A percentile compares a stretch with the other conserved stretches of the same genome.
phyloP scores from a whole-genome alignment of 2,329 filamentous ascomycete genomes.

The Furcasterigmium furcatum region DNA sequence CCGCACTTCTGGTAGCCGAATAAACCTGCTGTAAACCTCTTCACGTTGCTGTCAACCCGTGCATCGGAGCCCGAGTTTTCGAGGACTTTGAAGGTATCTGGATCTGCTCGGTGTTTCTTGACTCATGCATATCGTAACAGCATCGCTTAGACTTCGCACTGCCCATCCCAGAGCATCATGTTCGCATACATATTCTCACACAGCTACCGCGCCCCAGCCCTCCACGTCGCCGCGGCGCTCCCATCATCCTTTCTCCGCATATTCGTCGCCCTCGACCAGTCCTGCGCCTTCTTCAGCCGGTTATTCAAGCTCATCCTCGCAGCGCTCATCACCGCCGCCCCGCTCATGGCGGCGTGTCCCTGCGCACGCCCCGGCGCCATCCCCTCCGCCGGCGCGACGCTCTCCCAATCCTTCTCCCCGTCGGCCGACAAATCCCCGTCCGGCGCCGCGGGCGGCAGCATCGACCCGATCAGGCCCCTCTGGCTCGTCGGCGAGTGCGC shows the following conservation, averaged over 20 bases:
- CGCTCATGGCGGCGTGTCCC: conserved; percentile 12
- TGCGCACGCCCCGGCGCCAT: too few relatives aligned
- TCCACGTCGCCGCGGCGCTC: neutral
- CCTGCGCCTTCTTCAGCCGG: conserved; percentile 44
- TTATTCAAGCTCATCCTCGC: conserved; percentile 48
- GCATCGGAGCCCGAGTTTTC: too few relatives aligned
- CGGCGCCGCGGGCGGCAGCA: conserved; percentile 23
- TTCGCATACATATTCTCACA: neutral
- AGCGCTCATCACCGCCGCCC: conserved; percentile 23
- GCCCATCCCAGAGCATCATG: too few relatives aligned
- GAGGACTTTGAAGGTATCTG: too few relatives aligned
- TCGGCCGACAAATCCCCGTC: conserved; percentile 25
- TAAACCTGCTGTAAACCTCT: too few relatives aligned
- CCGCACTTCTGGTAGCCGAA: too few relatives aligned
- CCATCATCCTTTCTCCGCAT: conserved; percentile 25
- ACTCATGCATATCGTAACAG: too few relatives aligned
- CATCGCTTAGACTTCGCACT: too few relatives aligned
- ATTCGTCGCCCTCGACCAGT: conserved; percentile 38
- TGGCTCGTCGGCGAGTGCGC: neutral
- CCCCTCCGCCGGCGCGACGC: conserved; percentile 20
- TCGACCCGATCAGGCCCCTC: conserved; percentile 6
- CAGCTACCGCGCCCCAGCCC: neutral
- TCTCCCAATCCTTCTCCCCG: conserved; percentile 30
- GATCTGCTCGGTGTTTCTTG: too few relatives aligned
- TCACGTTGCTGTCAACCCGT: too few relatives aligned